A percentile compares a stretch with the other conserved stretches of the same genome.
phyloP scores from a whole-genome alignment of 148 eudicot species.

The Silene uniflora region DNA sequence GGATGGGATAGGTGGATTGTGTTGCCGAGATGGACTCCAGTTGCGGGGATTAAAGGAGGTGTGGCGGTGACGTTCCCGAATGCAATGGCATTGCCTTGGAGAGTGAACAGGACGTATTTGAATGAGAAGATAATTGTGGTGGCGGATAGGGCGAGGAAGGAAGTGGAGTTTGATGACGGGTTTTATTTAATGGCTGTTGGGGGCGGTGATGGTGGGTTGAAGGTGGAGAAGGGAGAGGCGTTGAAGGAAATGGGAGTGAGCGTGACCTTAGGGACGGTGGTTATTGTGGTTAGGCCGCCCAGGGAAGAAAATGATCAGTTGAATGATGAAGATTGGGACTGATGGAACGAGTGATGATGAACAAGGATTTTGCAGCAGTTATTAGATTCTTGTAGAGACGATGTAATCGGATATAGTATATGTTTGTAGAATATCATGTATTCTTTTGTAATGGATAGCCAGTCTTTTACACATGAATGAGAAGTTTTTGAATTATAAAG shows the following conservation, averaged over 20 bases:
- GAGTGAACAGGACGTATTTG: conserved; percentile 46
- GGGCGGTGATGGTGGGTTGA: conserved; percentile 39
- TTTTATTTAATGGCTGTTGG: conserved; percentile 51
- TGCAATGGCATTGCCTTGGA: conserved; percentile 76
- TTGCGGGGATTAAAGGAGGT: conserved; percentile 58
- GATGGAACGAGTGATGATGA: not conserved
- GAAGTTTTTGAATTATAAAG: not conserved
- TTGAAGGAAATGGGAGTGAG: conserved; percentile 59
- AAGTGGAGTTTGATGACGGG: conserved; percentile 55
- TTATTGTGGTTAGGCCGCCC: conserved; percentile 94
- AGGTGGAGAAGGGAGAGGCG: conserved; percentile 58
- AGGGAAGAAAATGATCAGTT: conserved; percentile 55
- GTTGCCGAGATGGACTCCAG: conserved; percentile 75
- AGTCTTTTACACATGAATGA: not conserved
- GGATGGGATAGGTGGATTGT: conserved; percentile 86
- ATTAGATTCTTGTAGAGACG: conserved; percentile 25
- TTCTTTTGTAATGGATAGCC: not conserved
- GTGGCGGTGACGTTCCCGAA: conserved; percentile 58
- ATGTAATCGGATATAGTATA: not conserved
- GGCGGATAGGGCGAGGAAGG: conserved; percentile 55
- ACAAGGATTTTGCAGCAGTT: not conserved
- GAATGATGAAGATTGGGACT: conserved; percentile 81
- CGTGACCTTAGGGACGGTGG: conserved; percentile 61
- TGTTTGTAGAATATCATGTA: conserved; percentile 1
- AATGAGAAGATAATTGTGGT: conserved; percentile 75